Base-by-base conservation (phyloP, 1,284 basidiomycete genomes). In the Cryptococcus deneoformans region DNA sequence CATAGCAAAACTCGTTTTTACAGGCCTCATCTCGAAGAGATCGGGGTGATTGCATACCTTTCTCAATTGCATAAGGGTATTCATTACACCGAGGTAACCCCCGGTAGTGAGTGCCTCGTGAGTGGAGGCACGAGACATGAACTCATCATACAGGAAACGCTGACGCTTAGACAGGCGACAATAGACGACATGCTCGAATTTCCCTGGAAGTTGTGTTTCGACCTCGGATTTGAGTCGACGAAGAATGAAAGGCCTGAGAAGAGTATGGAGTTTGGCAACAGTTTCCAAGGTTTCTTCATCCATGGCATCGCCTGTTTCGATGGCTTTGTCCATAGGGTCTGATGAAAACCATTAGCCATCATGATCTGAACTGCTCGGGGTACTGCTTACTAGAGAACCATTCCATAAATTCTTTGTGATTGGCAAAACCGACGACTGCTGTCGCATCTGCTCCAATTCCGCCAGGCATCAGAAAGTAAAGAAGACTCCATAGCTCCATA, bases 21-120 rank as follows among this genome's bases (percentile, higher is more conserved):
- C 91, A 0, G 92, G 92, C 45, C 94, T 85, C 16, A 95, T 89
- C 77, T 98, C 95, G 75, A 98, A 97, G 24, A 98, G 81, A 72
- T 97, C 90, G 0, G 94, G 94, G 72, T 97, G 93, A 68, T 96
- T 96, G 81, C 93, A 95, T 43, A 93, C 91, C 78, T 94, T 94
- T 52, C 91, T 85, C 20, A 96, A 82, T 73, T 98, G 95, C 94
- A 98, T 98, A 58, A 98, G 82, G 59, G 95, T 90, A 74, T 98
- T 98, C 77, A 94, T 92, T 59, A 98, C 92, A 52, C 81, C 82
- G 56, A 84, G 78, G 66, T 83, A 84, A 56, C 93, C 93, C 3
- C 94, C 95, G 5, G 90, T 92, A 14, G 87, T 83, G 50, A 98
- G 82, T 12, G 90, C 90, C 66, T 90, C 87, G 44, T 86, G 84